Conservation (phyloP, 768 basidiomycete species). For the Pulveroboletus sp. region DNA sequence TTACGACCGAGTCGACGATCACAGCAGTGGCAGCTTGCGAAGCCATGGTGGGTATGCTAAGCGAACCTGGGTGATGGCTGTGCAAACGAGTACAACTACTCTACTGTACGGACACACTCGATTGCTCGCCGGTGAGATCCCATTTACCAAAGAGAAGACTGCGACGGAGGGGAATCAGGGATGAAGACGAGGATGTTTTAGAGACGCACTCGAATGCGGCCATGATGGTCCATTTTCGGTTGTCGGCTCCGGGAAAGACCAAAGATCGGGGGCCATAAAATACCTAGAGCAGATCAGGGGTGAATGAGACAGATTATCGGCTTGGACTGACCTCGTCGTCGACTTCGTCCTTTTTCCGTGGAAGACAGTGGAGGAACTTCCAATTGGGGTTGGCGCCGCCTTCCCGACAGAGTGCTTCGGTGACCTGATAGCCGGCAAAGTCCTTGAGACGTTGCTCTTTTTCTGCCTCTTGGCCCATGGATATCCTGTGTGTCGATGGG, state of each 20-base stretch:
- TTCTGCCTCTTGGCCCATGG: slow-evolving; percentile 98
- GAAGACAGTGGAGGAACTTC: slow-evolving; percentile 96
- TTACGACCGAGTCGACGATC: slow-evolving; percentile 61
- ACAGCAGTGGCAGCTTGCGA: slow-evolving; percentile 48
- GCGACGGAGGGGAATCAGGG: slow-evolving; percentile 7
- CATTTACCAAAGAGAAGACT: slow-evolving; percentile 46
- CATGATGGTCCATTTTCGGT: slow-evolving; percentile 97
- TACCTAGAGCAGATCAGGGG: slow-evolving; percentile 44
- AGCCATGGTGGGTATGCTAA: slow-evolving; percentile 15
- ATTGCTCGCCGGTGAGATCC: slow-evolving; percentile 29
- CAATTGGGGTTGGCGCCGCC: slow-evolving; percentile 83
- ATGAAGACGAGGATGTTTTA: neutral
- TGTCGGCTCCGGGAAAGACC: slow-evolving; percentile 93
- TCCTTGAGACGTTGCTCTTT: slow-evolving; percentile 80
- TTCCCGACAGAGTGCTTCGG: slow-evolving; percentile 75
- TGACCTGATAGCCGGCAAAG: slow-evolving; percentile 92
- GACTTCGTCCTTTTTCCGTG: slow-evolving; percentile 89
- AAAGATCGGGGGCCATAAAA: slow-evolving; percentile 91
- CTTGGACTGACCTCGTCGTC: slow-evolving; percentile 74
- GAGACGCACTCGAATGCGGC: slow-evolving; percentile 78
- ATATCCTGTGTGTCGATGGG: slow-evolving; percentile 60
- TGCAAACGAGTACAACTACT: neutral
- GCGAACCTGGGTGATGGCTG: slow-evolving; percentile 1
- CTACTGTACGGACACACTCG: neutral
- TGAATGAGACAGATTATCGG: neutral